Evolutionary conservation across 257 asterid genomes (phyloP).

Genomic region (Apocynum venetum): DNA sequence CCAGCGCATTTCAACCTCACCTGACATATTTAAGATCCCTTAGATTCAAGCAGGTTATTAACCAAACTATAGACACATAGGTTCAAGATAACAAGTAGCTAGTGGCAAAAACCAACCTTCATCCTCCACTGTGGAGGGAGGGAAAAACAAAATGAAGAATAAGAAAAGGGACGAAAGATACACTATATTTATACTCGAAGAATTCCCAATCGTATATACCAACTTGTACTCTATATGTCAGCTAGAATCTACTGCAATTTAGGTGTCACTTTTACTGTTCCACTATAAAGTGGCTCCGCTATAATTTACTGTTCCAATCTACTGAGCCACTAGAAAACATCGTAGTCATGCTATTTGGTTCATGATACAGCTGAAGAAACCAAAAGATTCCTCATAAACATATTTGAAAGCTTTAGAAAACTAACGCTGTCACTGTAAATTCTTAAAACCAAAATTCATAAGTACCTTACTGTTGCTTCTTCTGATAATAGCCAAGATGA

Average conservation of each 20-base stretch:
- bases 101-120: not conserved
- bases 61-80: not conserved
- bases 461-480: not conserved
- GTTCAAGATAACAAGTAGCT: not conserved
- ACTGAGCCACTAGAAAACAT: not conserved
- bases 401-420: not conserved
- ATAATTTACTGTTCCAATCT: too few relatives aligned
- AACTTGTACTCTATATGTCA: not conserved
- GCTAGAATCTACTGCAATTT: not conserved
- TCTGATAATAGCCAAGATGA: not conserved
- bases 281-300: not conserved
- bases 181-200: not conserved
- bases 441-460: not conserved
- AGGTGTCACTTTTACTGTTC: not conserved
- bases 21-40: slow-evolving; percentile 34
- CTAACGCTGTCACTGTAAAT: not conserved
- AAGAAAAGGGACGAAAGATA: not conserved
- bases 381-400: not conserved
- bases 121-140: not conserved
- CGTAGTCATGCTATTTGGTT: not conserved
- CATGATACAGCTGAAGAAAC: slow-evolving; percentile 1
- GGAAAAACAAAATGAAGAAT: not conserved
- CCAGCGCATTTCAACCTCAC: slow-evolving; percentile 98
- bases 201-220: not conserved
- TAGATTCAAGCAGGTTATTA: not conserved